These are phyloP conservation scores for Gnaphalium uliginosum DNA, from an alignment of 129 eudicot species.

Conservation along the genomic window DNA sequence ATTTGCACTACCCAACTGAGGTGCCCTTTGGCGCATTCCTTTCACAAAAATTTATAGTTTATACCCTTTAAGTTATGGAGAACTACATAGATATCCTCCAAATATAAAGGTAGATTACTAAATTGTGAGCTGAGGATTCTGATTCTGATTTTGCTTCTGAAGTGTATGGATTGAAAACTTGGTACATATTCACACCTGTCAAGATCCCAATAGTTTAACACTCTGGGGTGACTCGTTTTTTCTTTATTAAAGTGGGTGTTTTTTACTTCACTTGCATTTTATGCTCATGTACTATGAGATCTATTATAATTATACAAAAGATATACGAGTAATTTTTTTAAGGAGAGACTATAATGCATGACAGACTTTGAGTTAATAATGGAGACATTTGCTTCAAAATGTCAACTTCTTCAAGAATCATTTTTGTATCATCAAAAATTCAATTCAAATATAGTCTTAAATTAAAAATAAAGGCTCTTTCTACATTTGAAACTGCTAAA, in stretches of 20 bases:
- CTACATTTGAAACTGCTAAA: too few relatives aligned
- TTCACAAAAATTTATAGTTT: slow-evolving; percentile 2
- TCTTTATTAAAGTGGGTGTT: slow-evolving; percentile 12
- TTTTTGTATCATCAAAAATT: background rate
- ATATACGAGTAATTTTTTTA: background rate
- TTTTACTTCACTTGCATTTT: slow-evolving; percentile 17
- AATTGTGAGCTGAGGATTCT: background rate
- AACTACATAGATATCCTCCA: slow-evolving; percentile 4
- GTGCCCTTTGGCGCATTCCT: slow-evolving; percentile 21
- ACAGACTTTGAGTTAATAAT: slow-evolving; percentile 29
- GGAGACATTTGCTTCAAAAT: slow-evolving; percentile 25
- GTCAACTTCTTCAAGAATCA: slow-evolving; percentile 20
- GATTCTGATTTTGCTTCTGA: slow-evolving; percentile 1
- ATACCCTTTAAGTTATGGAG: background rate
- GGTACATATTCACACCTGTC: slow-evolving; percentile 27
- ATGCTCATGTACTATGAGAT: slow-evolving; percentile 2
- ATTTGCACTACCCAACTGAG: slow-evolving; percentile 11
- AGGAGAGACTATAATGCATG: slow-evolving; percentile 10
- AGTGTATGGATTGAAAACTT: background rate
- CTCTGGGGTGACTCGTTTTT: background rate
- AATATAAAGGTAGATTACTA: slow-evolving; percentile 3
- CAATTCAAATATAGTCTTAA: background rate
- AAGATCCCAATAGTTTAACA: slow-evolving; percentile 19
- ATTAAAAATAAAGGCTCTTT: background rate
- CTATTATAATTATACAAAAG: slow-evolving; percentile 8